Base-by-base conservation (phyloP, 805 yeast genomes). In the Pichia gijzeniarum region DNA sequence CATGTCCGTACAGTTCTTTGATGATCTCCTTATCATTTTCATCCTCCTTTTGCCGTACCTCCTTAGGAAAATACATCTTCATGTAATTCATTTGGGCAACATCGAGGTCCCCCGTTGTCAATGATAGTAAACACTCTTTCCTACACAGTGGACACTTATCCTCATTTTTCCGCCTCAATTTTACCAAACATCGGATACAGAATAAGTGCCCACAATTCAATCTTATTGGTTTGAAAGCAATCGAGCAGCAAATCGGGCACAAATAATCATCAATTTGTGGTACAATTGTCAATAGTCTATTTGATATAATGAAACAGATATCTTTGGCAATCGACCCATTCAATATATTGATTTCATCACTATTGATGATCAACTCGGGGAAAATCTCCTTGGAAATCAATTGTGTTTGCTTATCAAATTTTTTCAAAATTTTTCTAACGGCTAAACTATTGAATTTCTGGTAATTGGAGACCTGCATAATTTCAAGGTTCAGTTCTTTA, bases 231-330 rank as follows among this genome's bases (percentile, higher is more conserved):
- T 82, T 81, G 63, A 73, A 84, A 0, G 89, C 88, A 38, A 84
- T 71, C 2, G 76, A 71, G 59, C 76, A 73, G 58, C 93, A 84
- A 9, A 84, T 77, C 1, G 90, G 87, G 57, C 93, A 84, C 1
- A 77, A 66, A 55, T 82, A 84, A 58, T 85, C 91, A 40, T 84
- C 90, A 4, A 85, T 63, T 58, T 82, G 90, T 1, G 93, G 93
- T 1, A 82, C 65, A 1, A 84, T 61, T 25, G 73, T 70, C 32
- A 84, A 60, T 16, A 84, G 61, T 21, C 77, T 69, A 20, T 67
- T 68, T 27, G 81, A 73, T 30, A 84, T 77, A 25, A 80, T 70
- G 32, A 63, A 70, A 55, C 83, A 79, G 20, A 80, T 69, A 18
- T 73, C 69, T 51, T 71, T 73, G 0, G 82, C 74, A 38, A 81